Base-by-base conservation (phyloP, 2,329 filamentous ascomycete species). In the Coleophoma crateriformis region DNA sequence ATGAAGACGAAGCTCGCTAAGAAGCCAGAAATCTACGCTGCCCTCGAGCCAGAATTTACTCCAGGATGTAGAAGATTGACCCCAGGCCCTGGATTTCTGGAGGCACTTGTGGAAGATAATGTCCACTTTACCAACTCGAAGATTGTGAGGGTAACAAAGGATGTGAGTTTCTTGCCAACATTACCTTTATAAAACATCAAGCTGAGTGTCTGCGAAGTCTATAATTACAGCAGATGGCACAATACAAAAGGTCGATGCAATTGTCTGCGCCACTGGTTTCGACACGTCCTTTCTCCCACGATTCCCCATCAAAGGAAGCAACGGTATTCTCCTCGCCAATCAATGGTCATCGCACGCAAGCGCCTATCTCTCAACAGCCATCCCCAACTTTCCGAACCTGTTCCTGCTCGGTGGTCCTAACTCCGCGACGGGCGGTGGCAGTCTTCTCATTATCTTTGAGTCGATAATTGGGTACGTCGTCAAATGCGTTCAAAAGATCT, bases 381-480 rank as follows among this genome's bases (percentile, higher is more conserved):
- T 46, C 14, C 33, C 33, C n/a, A 33, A 38, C 19, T 50, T 50
- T 17, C 48, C 48, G 12, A 50, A 50, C 33, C 33, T 38, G n/a
- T 50, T 45, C 33, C 14, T 46, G 3, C 22, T 50, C 7, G 27
- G 32, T 5, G 48, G 48, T 17, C 48, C 48, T 5, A 50, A 50
- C 19, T 46, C 48, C 10, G 42, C 39, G 11, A 38, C 33, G 12
- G 39, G 33, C 4, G 33, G 39, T 14, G 72, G 75, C 1, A 74
- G 78, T 0, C 84, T 83, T 61, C 77, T 80, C 50, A 81, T 83
- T 19, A 84, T 84, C 57, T 67, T 87, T 2, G 68, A 88, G 0
- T 80, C 84, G 47, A 88, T 88, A 58, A 65, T 85, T 2, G 75
- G 78, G 0, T 85, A 83, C 62, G 77, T 80, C 50, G 81, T 83